phyloP scores from a whole-genome alignment of 2,329 filamentous ascomycete genomes.

The Colletotrichum tamarilloi region DNA sequence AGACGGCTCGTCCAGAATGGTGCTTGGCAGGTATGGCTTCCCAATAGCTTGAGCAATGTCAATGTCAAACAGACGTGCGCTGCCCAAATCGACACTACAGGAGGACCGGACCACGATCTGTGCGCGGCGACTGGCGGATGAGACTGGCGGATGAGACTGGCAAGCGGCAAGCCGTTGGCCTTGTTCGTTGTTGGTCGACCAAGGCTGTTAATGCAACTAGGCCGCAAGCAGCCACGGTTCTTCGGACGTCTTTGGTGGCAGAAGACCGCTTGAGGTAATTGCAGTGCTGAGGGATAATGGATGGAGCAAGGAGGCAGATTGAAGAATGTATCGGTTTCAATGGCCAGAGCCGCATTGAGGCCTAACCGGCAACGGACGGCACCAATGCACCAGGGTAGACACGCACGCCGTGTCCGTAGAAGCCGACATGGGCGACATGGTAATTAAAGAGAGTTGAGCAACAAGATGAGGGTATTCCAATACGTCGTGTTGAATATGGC shows the following conservation, averaged over 20 bases:
- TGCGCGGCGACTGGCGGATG: slow-evolving; percentile 26
- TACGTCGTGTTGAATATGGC: neutral
- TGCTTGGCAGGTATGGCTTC: slow-evolving; percentile 11
- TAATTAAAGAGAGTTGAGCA: slow-evolving; percentile 1
- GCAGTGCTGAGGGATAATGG: neutral
- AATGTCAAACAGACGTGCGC: slow-evolving; percentile 30
- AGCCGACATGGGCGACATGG: neutral
- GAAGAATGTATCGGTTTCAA: slow-evolving; percentile 1
- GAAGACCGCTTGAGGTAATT: slow-evolving; percentile 11
- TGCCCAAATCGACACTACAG: slow-evolving; percentile 13
- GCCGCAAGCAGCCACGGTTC: slow-evolving; percentile 25
- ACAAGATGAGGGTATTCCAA: neutral
- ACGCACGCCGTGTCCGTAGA: neutral
- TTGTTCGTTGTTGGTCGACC: neutral
- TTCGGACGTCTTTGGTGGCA: neutral
- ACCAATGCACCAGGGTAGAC: neutral
- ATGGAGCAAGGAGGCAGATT: slow-evolving; percentile 5
- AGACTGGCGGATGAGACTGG: slow-evolving; percentile 24
- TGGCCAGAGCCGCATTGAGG: neutral
- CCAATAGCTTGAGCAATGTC: slow-evolving; percentile 27
- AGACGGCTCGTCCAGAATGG: neutral
- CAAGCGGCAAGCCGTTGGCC: slow-evolving; percentile 21
- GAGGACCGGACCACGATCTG: slow-evolving; percentile 21
- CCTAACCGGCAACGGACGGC: neutral
- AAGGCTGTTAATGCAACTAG: slow-evolving; percentile 9